These are phyloP conservation scores for Sporopachydermia lactativora DNA, from an alignment of 805 yeast species.

Conservation along the genomic window DNA sequence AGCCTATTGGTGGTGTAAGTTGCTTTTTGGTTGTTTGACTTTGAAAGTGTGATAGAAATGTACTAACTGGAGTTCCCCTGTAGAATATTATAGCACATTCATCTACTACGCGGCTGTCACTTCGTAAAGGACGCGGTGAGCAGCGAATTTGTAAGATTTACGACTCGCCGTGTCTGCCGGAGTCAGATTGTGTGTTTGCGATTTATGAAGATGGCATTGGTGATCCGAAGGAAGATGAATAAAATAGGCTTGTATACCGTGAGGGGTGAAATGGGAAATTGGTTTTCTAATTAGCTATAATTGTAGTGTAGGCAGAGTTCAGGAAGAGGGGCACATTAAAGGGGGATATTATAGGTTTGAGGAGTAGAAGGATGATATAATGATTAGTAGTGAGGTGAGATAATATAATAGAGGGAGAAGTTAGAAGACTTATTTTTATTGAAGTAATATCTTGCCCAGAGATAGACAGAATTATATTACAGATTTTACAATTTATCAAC, in stretches of 20 bases:
- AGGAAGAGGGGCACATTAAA: too few relatives aligned
- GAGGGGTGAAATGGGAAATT: too few relatives aligned
- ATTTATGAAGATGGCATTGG: conserved; percentile 95
- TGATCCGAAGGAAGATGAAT: conserved; percentile 80
- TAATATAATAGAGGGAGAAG: too few relatives aligned
- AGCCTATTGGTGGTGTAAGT: conserved; percentile 83
- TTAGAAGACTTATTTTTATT: too few relatives aligned
- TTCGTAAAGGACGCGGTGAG: conserved; percentile 84
- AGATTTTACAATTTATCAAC: too few relatives aligned
- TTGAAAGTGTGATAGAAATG: not conserved
- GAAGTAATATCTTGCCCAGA: too few relatives aligned
- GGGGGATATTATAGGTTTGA: too few relatives aligned
- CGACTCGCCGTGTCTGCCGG: conserved; percentile 95
- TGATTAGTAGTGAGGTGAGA: too few relatives aligned
- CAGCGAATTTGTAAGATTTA: conserved; percentile 89
- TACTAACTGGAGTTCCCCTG: not conserved
- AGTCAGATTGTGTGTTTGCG: conserved; percentile 88
- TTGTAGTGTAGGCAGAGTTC: too few relatives aligned
- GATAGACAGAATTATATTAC: too few relatives aligned
- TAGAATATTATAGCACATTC: conserved; percentile 87
- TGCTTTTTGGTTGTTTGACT: not conserved
- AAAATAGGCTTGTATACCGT: too few relatives aligned
- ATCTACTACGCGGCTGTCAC: conserved; percentile 82
- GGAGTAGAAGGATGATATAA: too few relatives aligned
- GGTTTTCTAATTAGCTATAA: conserved; percentile 4